phyloP scores from a whole-genome alignment of 2,329 filamentous ascomycete species.

The Cryphonectria radicalis region DNA sequence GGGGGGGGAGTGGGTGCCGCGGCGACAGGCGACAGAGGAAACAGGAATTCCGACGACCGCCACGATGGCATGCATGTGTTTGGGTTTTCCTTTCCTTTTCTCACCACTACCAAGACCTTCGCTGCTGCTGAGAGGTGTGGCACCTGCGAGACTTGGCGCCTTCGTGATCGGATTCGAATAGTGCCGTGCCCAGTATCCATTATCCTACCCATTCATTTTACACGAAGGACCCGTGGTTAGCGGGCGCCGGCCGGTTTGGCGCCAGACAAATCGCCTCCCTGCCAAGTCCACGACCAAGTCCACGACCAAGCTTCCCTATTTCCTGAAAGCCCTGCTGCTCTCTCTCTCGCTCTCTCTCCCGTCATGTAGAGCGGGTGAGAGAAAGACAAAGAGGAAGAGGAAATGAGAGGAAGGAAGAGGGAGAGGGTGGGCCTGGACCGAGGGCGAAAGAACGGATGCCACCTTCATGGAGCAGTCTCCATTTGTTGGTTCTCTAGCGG shows the following conservation, averaged over 20 bases:
- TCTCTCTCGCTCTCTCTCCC: too few species aligned
- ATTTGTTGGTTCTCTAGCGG: conserved; percentile 27
- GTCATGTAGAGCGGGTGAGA: not conserved
- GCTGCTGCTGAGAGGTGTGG: too few species aligned
- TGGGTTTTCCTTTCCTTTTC: not conserved
- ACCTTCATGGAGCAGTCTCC: not conserved
- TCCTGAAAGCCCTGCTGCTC: not conserved
- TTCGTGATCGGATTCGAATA: conserved; percentile 6
- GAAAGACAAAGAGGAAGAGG: too few species aligned
- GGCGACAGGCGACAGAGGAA: not conserved
- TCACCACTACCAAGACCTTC: too few species aligned
- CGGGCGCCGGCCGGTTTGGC: conserved; percentile 15
- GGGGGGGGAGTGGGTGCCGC: too few species aligned
- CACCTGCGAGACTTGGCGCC: not conserved
- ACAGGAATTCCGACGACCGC: not conserved
- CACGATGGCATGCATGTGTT: conserved; percentile 10
- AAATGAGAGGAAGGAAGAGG: too few species aligned
- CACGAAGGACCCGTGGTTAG: conserved; percentile 17
- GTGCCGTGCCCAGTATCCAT: conserved; percentile 18
- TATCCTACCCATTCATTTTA: conserved; percentile 11
- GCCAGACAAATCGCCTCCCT: conserved; percentile 21
- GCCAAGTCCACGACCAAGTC: conserved; percentile 3
- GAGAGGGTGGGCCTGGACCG: not conserved
- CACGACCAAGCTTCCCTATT: too few species aligned
- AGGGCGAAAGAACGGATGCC: not conserved